A percentile compares a stretch with the other conserved stretches of the same genome.
Evolutionary conservation across 2,329 filamentous ascomycete species (phyloP).

Genomic region (Colletotrichum sp.): DNA sequence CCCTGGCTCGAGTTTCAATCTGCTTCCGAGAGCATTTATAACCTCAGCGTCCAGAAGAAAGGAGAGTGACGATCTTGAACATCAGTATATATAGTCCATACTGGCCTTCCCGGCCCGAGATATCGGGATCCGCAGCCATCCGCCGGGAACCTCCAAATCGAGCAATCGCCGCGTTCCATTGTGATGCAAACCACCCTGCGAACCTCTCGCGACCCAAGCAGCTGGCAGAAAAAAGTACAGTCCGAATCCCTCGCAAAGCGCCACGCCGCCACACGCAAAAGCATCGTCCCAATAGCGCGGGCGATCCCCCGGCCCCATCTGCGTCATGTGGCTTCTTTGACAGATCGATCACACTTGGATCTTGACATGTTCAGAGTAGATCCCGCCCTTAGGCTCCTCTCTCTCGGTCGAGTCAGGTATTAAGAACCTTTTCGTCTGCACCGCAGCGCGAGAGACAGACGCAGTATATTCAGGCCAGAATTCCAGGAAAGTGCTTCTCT

Average conservation of each 20-base stretch:
- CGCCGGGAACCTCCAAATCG: background rate
- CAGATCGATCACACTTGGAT: background rate
- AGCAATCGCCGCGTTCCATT: background rate
- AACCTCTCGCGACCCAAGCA: background rate
- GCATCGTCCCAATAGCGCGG: background rate
- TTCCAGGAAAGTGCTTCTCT: rapidly evolving
- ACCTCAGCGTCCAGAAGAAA: background rate
- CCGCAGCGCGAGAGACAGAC: background rate
- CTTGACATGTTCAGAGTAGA: background rate
- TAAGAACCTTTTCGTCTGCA: background rate
- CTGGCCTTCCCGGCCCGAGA: background rate
- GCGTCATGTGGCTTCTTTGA: background rate
- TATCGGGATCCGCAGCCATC: background rate
- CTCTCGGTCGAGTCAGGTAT: background rate
- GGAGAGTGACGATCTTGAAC: background rate
- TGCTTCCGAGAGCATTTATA: background rate
- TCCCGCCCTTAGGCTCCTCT: background rate
- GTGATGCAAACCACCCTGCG: rapidly evolving
- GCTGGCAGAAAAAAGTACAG: background rate
- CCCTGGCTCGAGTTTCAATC: rapidly evolving
- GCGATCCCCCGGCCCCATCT: background rate
- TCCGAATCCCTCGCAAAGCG: background rate
- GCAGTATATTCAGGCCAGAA: background rate
- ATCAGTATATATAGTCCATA: background rate
- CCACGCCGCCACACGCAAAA: background rate